These are phyloP conservation scores for Debaryomycetaceae sp. DNA, from an alignment of 1,139 yeast genomes.

Conservation along the genomic window DNA sequence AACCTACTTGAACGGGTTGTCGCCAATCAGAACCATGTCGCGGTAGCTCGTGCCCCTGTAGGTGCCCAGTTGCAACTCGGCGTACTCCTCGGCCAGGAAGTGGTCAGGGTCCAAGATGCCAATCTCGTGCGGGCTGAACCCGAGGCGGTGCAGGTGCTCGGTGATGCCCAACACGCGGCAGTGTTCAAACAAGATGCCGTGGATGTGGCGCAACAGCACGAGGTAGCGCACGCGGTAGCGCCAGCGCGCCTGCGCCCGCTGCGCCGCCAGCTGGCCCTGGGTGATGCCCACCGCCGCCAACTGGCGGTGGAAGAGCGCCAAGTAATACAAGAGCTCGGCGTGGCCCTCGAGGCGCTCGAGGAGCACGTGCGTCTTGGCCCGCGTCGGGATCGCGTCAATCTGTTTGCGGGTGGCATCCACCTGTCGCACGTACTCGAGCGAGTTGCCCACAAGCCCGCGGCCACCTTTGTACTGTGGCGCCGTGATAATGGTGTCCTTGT, in stretches of 20 bases:
- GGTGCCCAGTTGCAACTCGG: slow-evolving; percentile 22
- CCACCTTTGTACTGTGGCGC: slow-evolving; percentile 11
- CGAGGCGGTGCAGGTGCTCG: slow-evolving; percentile 26
- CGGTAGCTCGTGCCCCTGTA: slow-evolving; percentile 22
- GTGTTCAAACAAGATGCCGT: slow-evolving; percentile 38
- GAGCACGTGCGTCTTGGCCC: slow-evolving; percentile 20
- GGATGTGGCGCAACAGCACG: slow-evolving; percentile 22
- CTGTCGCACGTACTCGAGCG: slow-evolving; percentile 23
- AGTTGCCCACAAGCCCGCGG: slow-evolving; percentile 9
- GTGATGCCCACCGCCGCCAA: slow-evolving; percentile 30
- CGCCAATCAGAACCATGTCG: slow-evolving; percentile 16
- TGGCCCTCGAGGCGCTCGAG: slow-evolving; percentile 21
- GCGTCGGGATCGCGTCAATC: slow-evolving; percentile 16
- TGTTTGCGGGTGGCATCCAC: slow-evolving; percentile 25
- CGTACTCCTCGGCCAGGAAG: slow-evolving; percentile 23
- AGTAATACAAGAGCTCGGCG: slow-evolving; percentile 28
- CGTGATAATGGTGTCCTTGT: slow-evolving; percentile 6
- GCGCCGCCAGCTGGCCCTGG: slow-evolving; percentile 10
- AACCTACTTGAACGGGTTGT: slow-evolving; percentile 4
- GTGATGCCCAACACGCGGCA: slow-evolving; percentile 30
- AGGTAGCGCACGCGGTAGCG: slow-evolving; percentile 18
- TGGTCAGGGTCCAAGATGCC: slow-evolving; percentile 41
- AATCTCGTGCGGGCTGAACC: slow-evolving; percentile 21
- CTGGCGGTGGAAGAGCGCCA: slow-evolving; percentile 31
- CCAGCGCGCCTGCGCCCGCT: slow-evolving; percentile 10